These are phyloP conservation scores for Colletotrichum orchidophilum DNA, from an alignment of 2,329 filamentous ascomycete species.

Conservation along the genomic window DNA sequence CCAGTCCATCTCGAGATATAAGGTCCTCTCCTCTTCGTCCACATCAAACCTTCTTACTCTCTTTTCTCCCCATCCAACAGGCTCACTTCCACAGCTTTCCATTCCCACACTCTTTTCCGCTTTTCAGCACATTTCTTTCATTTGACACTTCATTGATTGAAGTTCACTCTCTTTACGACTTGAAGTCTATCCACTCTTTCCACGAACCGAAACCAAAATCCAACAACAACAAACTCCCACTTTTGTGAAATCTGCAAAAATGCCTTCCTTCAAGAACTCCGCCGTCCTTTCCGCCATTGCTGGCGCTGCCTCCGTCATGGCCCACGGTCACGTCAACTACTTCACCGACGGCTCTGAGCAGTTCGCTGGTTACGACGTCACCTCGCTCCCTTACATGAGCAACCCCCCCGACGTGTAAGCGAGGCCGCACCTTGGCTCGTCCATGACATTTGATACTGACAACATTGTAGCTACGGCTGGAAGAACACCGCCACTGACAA, in stretches of 20 bases:
- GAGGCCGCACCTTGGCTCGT: too few relatives aligned
- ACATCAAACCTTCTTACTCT: neutral
- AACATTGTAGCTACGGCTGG: conserved; percentile 45
- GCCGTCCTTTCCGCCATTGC: conserved; percentile 35
- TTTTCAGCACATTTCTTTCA: conserved; percentile 33
- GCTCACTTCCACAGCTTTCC: conserved; percentile 27
- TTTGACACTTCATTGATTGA: conserved; percentile 34
- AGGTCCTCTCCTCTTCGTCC: conserved; percentile 17
- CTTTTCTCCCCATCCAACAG: conserved; percentile 22
- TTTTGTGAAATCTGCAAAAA: conserved; percentile 33
- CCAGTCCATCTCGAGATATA: conserved; percentile 29
- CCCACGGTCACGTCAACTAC: conserved; percentile 43
- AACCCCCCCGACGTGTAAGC: conserved; percentile 41
- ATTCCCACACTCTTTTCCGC: conserved; percentile 32
- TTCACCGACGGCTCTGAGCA: conserved; percentile 41
- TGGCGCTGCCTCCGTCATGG: conserved; percentile 39
- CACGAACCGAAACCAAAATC: neutral
- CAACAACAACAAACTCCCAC: neutral
- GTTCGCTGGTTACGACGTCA: conserved; percentile 42
- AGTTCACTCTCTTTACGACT: conserved; percentile 30
- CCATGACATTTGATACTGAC: neutral
- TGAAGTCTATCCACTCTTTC: conserved; percentile 27
- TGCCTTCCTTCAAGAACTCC: conserved; percentile 37
- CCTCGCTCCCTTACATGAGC: conserved; percentile 37
- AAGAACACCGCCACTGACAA: conserved; percentile 47